phyloP scores from a whole-genome alignment of 2,329 filamentous ascomycete species.

The Falciphora oryzae region DNA sequence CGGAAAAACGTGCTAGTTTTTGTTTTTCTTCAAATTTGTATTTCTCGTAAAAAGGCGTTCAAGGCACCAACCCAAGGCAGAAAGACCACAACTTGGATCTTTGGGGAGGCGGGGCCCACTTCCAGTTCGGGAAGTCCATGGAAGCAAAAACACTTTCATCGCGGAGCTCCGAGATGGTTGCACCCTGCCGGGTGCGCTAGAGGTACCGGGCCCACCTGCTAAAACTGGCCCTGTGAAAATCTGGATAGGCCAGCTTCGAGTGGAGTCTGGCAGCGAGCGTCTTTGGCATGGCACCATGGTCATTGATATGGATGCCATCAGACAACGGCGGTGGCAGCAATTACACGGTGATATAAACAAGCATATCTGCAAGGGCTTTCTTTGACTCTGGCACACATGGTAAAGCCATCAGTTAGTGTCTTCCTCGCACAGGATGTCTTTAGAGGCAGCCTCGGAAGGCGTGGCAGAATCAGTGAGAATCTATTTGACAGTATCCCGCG shows the following conservation, averaged over 20 bases:
- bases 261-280: no score
- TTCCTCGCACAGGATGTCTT: no score
- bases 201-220: background rate
- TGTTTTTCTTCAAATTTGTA: background rate
- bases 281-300: no score
- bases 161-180: background rate
- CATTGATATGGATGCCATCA: no score
- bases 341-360: no score
- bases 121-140: background rate
- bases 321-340: no score
- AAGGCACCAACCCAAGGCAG: background rate
- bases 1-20: background rate
- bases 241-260: no score
- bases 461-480: no score
- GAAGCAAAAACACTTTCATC: background rate
- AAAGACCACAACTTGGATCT: conserved; percentile 25
- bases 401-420: no score
- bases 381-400: no score
- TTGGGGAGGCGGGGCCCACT: background rate
- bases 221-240: background rate
- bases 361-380: no score
- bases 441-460: no score
- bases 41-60: background rate
- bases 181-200: background rate
- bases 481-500: background rate